These are phyloP conservation scores for Asparagopsis taxiformis DNA, from an alignment of 31 red algal genomes.

Conservation along the genomic window DNA sequence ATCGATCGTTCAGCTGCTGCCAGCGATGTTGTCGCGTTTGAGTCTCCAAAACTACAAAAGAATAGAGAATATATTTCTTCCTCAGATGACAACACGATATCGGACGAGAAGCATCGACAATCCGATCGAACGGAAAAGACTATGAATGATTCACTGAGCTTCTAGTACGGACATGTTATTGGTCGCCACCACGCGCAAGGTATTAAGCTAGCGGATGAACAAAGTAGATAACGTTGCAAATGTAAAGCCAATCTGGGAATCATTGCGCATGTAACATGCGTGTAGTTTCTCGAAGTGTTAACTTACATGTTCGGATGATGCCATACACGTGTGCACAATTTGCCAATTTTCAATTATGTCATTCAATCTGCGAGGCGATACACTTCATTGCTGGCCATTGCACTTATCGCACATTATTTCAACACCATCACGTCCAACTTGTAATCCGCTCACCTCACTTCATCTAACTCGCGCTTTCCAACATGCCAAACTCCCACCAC, in stretches of 20 bases:
- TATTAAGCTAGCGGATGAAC: too few species aligned
- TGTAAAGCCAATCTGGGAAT: too few species aligned
- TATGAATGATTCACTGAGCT: neutral
- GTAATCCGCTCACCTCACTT: neutral
- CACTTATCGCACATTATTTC: too few species aligned
- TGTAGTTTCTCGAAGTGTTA: neutral
- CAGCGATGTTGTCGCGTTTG: neutral
- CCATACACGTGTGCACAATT: neutral
- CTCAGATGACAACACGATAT: neutral
- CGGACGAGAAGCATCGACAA: neutral
- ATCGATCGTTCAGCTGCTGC: neutral
- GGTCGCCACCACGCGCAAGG: neutral
- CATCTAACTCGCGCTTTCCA: neutral
- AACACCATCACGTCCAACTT: neutral
- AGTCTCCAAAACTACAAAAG: neutral
- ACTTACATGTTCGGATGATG: neutral
- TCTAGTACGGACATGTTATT: too few species aligned
- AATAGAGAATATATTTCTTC: neutral
- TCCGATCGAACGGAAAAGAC: neutral
- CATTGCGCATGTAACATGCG: neutral
- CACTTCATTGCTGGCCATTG: too few species aligned
- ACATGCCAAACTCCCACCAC: neutral
- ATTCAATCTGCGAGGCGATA: too few species aligned
- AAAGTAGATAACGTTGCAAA: too few species aligned
- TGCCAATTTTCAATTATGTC: neutral